A percentile compares a stretch with the other conserved stretches of the same genome.
These are phyloP conservation scores for Spiromastix sp. DNA, from an alignment of 2,329 filamentous ascomycete genomes.

Conservation along the genomic window DNA sequence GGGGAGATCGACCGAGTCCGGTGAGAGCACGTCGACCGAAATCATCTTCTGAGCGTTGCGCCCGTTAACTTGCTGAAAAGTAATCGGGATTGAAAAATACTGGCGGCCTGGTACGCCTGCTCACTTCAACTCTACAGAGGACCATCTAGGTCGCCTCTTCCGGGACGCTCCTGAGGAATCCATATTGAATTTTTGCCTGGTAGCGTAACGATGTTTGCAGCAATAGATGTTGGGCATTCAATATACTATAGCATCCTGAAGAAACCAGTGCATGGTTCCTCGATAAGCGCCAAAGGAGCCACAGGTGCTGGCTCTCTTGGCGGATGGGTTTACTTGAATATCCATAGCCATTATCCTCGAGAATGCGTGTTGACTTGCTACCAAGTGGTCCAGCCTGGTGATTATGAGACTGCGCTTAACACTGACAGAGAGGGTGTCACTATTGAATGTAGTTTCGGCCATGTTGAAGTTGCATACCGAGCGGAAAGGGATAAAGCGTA, in stretches of 20 bases:
- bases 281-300: background rate
- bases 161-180: background rate
- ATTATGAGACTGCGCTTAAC: background rate
- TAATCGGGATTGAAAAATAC: constrained; percentile 1
- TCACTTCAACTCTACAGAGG: constrained; percentile 1
- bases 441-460: background rate
- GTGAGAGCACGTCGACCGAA: too few species aligned
- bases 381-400: background rate
- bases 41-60: too few species aligned
- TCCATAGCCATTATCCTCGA: background rate
- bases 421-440: constrained; percentile 1
- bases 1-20: too few species aligned
- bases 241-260: background rate
- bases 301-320: background rate
- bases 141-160: background rate
- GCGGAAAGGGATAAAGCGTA: background rate
- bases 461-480: background rate
- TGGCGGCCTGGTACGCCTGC: background rate
- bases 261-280: constrained; percentile 2
- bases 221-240: background rate
- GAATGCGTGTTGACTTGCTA: constrained; percentile 2
- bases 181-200: constrained; percentile 2
- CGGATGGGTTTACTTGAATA: background rate
- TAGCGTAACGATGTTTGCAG: background rate
- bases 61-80: too few species aligned